These are phyloP conservation scores for Eucalyptus curtisii DNA, from an alignment of 345 rosid genomes.

Conservation along the genomic window DNA sequence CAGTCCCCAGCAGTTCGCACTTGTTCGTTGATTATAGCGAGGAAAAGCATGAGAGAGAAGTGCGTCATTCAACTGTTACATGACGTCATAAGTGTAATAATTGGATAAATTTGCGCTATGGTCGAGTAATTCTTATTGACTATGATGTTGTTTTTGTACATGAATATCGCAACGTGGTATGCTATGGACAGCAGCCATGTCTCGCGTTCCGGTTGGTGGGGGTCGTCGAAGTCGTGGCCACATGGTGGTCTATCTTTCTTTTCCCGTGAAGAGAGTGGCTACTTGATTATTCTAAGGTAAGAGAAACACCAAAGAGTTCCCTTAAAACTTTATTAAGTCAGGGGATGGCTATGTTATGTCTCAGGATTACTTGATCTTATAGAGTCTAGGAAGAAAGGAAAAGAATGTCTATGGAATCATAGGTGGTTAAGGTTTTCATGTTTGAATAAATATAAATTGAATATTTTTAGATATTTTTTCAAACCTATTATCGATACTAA, in stretches of 20 bases:
- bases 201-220: background rate
- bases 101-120: background rate
- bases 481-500: too few relatives aligned
- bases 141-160: background rate
- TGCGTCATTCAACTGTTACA: background rate
- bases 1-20: background rate
- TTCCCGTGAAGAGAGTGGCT: background rate
- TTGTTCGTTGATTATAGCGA: background rate
- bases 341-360: background rate
- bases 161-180: background rate
- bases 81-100: background rate
- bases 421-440: too few relatives aligned
- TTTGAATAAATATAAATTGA: too few relatives aligned
- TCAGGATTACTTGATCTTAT: too few relatives aligned
- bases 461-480: too few relatives aligned
- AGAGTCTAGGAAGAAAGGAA: background rate
- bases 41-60: background rate
- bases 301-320: background rate
- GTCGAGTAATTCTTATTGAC: background rate
- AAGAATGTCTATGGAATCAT: background rate
- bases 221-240: background rate
- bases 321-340: background rate
- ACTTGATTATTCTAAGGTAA: background rate
- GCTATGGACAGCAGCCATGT: background rate
- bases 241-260: background rate